Evolutionary conservation across 225 moss, liverwort and hornwort species (phyloP).

Genomic region (Bryum argenteum): DNA sequence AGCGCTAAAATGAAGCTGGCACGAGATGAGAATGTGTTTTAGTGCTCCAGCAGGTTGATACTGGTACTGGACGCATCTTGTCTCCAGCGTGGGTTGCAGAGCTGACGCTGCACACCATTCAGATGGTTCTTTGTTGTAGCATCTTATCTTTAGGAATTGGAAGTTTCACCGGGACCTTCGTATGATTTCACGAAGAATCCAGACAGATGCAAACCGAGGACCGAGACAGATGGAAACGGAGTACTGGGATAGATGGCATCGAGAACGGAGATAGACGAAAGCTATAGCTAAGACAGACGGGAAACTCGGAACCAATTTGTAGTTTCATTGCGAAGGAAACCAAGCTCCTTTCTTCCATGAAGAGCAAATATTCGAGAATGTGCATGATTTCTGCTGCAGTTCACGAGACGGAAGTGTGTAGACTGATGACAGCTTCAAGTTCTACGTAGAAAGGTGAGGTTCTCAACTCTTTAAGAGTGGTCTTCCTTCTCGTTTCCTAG

Average conservation of each 20-base stretch:
- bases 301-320: not conserved
- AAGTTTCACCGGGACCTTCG: slow-evolving; percentile 39
- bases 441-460: not conserved
- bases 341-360: not conserved
- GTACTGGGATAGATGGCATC: too few species aligned
- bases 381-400: slow-evolving; percentile 11
- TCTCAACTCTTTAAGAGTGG: not conserved
- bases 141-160: slow-evolving; percentile 34
- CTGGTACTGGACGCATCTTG: too few species aligned
- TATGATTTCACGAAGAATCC: not conserved
- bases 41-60: too few species aligned
- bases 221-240: too few species aligned
- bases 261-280: too few species aligned
- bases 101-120: slow-evolving; percentile 6
- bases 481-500: not conserved
- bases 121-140: slow-evolving; percentile 36
- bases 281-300: too few species aligned
- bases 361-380: not conserved
- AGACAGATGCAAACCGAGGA: too few species aligned
- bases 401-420: too few species aligned
- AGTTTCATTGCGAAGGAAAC: not conserved
- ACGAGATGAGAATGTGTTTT: too few species aligned
- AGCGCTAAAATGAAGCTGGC: too few species aligned
- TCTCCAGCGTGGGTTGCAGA: too few species aligned
- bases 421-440: not conserved